Conservation (phyloP, 2,329 filamentous ascomycete genomes). For the Ophiobolus disseminans region DNA sequence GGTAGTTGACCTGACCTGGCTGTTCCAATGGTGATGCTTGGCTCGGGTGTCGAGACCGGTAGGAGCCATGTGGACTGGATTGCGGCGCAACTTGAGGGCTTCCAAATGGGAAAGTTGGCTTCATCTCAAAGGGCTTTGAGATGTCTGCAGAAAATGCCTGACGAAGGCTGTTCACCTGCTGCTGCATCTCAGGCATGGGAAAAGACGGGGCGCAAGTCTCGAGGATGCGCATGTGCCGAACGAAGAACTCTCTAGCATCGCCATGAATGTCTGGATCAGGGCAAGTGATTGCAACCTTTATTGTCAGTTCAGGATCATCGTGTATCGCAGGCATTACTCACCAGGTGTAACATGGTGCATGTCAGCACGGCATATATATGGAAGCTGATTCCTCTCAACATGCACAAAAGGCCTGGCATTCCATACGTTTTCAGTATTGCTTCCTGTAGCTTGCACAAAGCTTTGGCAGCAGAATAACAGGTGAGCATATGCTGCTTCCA, state of each 20-base stretch:
- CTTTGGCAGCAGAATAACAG: conserved; percentile 84
- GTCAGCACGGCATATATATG: conserved; percentile 91
- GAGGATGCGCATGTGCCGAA: conserved; percentile 90
- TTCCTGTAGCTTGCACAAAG: conserved; percentile 85
- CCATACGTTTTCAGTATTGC: conserved; percentile 78
- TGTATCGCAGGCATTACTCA: conserved; percentile 59
- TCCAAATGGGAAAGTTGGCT: conserved; percentile 84
- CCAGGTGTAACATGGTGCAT: conserved; percentile 91
- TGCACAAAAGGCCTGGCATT: conserved; percentile 81
- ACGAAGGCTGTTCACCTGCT: conserved; percentile 86
- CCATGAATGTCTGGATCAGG: conserved; percentile 87
- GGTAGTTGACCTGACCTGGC: conserved; percentile 69
- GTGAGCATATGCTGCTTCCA: conserved; percentile 91
- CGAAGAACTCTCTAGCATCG: conserved; percentile 88
- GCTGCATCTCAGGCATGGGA: conserved; percentile 89
- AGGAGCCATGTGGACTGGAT: conserved; percentile 64
- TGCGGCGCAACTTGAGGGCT: conserved; percentile 71
- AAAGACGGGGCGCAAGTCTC: conserved; percentile 83
- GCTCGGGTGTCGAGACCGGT: conserved; percentile 58
- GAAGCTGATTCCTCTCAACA: conserved; percentile 94
- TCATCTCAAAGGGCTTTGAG: conserved; percentile 85
- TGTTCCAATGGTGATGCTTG: conserved; percentile 59
- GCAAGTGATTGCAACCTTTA: conserved; percentile 86
- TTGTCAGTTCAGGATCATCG: background rate
- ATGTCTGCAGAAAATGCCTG: conserved; percentile 90